These are phyloP conservation scores for Hortiboletus flavorubellus DNA, from an alignment of 768 basidiomycete genomes.

Conservation along the genomic window DNA sequence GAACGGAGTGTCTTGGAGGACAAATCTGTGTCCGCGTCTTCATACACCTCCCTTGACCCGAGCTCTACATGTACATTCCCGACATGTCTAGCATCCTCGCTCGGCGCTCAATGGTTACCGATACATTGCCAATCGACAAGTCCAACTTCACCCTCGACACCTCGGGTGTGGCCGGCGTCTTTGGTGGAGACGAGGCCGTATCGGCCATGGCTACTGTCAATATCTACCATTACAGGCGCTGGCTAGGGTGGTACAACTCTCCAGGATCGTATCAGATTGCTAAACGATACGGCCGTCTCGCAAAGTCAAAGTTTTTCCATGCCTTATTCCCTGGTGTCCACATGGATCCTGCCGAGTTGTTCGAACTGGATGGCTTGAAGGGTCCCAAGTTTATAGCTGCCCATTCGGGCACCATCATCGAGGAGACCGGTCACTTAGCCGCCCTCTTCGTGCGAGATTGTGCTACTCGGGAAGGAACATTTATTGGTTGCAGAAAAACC, in stretches of 20 bases:
- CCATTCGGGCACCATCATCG: constrained; percentile 28
- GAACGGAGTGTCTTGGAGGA: too few relatives aligned
- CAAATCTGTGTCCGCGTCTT: neutral
- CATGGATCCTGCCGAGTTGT: constrained; percentile 30
- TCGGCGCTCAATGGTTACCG: constrained; percentile 13
- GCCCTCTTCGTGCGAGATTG: too few relatives aligned
- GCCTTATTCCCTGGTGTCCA: constrained; percentile 34
- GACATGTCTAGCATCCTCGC: constrained; percentile 9
- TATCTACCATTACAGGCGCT: constrained; percentile 30
- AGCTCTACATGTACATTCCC: constrained; percentile 25
- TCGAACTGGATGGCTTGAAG: constrained; percentile 30
- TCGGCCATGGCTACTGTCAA: constrained; percentile 38
- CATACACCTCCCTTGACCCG: neutral
- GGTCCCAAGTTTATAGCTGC: constrained; percentile 34
- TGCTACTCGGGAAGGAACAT: too few relatives aligned
- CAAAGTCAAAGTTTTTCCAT: constrained; percentile 33
- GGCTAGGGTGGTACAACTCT: constrained; percentile 39
- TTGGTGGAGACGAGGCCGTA: constrained; percentile 38
- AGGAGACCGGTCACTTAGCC: too few relatives aligned
- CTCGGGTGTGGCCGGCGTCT: constrained; percentile 35
- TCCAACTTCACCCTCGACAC: constrained; percentile 29
- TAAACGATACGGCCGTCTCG: constrained; percentile 32
- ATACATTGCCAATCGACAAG: constrained; percentile 14
- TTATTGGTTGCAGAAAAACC: too few relatives aligned
- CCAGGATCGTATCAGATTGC: constrained; percentile 37